phyloP scores from a whole-genome alignment of 805 yeast genomes.

The Blastobotrys peoriensis region DNA sequence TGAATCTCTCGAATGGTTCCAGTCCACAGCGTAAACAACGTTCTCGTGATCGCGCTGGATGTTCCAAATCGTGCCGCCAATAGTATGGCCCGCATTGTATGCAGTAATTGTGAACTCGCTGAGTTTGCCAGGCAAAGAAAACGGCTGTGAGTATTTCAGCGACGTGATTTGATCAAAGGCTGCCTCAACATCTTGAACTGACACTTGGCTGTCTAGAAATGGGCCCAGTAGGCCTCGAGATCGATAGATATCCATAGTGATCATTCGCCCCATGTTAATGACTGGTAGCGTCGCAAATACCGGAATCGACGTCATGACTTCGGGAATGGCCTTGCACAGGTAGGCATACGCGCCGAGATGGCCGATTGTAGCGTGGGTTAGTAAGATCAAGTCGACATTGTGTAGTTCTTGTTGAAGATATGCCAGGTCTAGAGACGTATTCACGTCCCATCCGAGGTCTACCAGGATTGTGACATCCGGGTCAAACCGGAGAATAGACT shows the following conservation, averaged over 20 bases:
- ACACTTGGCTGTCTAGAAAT: slow-evolving; percentile 44
- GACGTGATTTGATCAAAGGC: slow-evolving; percentile 66
- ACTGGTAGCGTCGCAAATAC: slow-evolving; percentile 90
- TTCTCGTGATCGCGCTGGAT: slow-evolving; percentile 68
- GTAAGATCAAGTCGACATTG: slow-evolving; percentile 49
- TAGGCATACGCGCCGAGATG: slow-evolving; percentile 75
- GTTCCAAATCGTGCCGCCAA: slow-evolving; percentile 92
- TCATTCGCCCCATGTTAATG: slow-evolving; percentile 73
- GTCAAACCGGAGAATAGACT: slow-evolving; percentile 31
- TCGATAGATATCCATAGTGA: slow-evolving; percentile 79
- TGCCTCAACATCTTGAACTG: slow-evolving; percentile 68
- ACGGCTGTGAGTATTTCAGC: slow-evolving; percentile 74
- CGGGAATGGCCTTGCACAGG: slow-evolving; percentile 51
- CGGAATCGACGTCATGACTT: slow-evolving; percentile 51
- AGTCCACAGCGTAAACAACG: slow-evolving; percentile 80
- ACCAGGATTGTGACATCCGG: slow-evolving; percentile 28
- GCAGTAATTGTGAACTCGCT: slow-evolving; percentile 65
- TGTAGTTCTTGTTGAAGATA: not conserved
- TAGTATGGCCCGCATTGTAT: slow-evolving; percentile 82
- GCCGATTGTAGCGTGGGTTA: slow-evolving; percentile 82
- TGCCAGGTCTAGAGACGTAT: slow-evolving; percentile 17
- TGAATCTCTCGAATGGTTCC: slow-evolving; percentile 91
- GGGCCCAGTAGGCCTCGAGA: slow-evolving; percentile 74
- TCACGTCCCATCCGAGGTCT: slow-evolving; percentile 38
- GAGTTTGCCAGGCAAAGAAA: slow-evolving; percentile 51